These are phyloP conservation scores for Primulina tabacum DNA, from an alignment of 257 asterid genomes.

Conservation along the genomic window DNA sequence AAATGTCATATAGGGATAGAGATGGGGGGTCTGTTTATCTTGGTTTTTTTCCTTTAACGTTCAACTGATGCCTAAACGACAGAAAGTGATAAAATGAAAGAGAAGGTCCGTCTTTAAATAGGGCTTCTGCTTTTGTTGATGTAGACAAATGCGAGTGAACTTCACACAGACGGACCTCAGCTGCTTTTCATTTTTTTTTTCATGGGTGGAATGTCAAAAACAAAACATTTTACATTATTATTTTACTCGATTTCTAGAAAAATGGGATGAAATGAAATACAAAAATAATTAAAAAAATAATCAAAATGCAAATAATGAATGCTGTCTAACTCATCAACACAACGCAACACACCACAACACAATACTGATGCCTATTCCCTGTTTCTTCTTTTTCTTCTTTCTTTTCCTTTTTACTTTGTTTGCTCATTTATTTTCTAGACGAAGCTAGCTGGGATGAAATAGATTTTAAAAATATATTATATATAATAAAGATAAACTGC, in stretches of 20 bases:
- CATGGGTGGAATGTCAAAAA: no score
- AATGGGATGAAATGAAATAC: no score
- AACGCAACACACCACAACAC: not conserved
- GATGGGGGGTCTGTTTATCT: slow-evolving; percentile 20
- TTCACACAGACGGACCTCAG: not conserved
- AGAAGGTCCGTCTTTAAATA: slow-evolving; percentile 29
- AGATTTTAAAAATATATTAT: not conserved
- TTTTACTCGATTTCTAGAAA: no score
- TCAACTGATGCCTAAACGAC: slow-evolving; percentile 35
- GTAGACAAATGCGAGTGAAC: slow-evolving; percentile 29
- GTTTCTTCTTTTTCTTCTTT: not conserved
- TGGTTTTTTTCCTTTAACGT: slow-evolving; percentile 21
- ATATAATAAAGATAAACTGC: no score
- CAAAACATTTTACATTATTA: no score
- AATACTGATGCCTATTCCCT: not conserved
- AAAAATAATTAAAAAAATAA: no score
- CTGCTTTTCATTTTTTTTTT: no score
- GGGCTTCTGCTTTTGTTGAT: slow-evolving; percentile 40
- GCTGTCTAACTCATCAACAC: slow-evolving; percentile 48
- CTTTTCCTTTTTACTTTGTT: not conserved
- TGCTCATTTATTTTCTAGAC: not conserved
- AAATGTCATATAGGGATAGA: slow-evolving; percentile 28
- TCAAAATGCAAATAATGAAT: not conserved
- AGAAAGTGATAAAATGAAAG: slow-evolving; percentile 33
- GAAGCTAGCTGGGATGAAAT: not conserved